Base-by-base conservation (phyloP, 2,329 filamentous ascomycete species). In the Trichophyton benhamiae region DNA sequence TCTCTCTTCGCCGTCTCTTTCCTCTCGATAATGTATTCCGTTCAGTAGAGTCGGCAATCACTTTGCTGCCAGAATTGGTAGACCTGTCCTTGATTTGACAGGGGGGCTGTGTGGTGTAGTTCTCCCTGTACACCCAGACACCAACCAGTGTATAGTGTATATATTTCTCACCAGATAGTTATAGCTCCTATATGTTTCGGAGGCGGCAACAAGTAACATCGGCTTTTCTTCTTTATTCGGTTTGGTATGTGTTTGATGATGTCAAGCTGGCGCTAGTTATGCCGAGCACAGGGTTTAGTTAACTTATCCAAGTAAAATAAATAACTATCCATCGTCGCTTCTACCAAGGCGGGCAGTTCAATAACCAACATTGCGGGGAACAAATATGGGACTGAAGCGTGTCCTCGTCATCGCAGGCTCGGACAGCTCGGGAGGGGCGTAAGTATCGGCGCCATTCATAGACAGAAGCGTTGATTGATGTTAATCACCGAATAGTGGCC, bases 391-490 rank as follows among this genome's bases (percentile, higher is more conserved):
- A 48, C 65, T 72, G 58, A 74, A 78, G 66, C 78, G 85, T 63
- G 85, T 95, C 53, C 78, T 96, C 61, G 83, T 94, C 17, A 88
- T 96, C 68, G 91, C 91, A 58, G 91, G 91, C 65, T 95, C 90
- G 27, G 91, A 96, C 75, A 89, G 88, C 75, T 95, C 90, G 30
- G 91, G 91, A 69, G 91, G 91, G 77, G 91, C 91, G 88, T 88
- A 79, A 77, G 85, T 81, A 60, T 60, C 59, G 46, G 59, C 61
- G 30, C 46, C 25, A 65, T 61, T 63, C 66, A 36, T n/a, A 44
- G n/a, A 5, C 17, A 0, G 17, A 5, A 46, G 22, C 33, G 15
- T 38, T 60, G 60, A 49, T 36, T 48, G 57, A n/a, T 42, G 8
- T 59, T 63, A 44, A 61, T 44, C 17, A 36, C 20, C 48, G 62